Evolutionary conservation across 768 basidiomycete genomes (phyloP), one percentile per base, ranked within the genome.

Genomic region (Podaxis mareebaensis): DNA sequence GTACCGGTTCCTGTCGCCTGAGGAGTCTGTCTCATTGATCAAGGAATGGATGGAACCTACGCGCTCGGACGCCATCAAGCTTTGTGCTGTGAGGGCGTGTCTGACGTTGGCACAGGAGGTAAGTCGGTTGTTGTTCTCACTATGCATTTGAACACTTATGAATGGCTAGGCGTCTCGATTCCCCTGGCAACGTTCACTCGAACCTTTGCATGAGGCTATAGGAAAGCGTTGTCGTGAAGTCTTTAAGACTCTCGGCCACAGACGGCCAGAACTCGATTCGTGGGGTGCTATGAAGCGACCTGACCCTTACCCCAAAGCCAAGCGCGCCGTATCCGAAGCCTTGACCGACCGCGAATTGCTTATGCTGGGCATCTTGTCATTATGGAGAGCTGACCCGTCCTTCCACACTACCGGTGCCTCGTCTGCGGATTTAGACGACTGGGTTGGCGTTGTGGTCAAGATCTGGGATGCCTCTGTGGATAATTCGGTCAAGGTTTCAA

Each of bases 21-120:
- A 86, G 49, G 89, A 92, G 42, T 80, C 85, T 2, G 53, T 87
- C 6, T 78, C 79, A 0, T 69, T 93, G 5, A 91, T 95, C 70
- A 69, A 77, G 22, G 77, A 78, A 13, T 91, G 92, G 65, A 71
- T 93, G 46, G 86, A 90, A 60, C 85, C 92, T 8, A 90, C 93
- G 67, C 84, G 90, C 33, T 89, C 91, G 0, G 91, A 93, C 26
- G 89, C 89, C 1, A 85, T 92, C 67, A 95, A 95, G 77, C 84
- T 89, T 11, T 85, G 85, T 63, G 93, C 83, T 2, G 79, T 95
- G 59, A 86, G 89, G 65, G 91, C 93, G 2, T 87, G 83, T 67
- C 74, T 91, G 44, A 90, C 86, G 0, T 71, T 94, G 36, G 77
- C 82, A 6, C 80, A 85, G 58, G 92, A 95, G 78, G 90, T 87